These are phyloP conservation scores for Myriosclerotinia scirpicola DNA, from an alignment of 2,329 filamentous ascomycete genomes.

Conservation along the genomic window DNA sequence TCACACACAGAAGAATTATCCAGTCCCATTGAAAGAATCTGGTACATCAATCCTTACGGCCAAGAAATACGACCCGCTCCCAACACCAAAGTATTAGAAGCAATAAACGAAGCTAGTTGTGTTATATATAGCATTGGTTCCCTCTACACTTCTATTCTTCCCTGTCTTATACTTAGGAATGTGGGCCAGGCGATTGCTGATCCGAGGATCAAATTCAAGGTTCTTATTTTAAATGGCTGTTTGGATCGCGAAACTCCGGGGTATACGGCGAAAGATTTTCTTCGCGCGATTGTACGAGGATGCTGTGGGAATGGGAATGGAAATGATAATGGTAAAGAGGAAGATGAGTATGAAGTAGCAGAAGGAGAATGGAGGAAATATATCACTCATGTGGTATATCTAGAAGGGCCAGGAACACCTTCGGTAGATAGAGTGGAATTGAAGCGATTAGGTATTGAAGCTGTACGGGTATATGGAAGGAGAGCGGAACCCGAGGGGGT, in stretches of 20 bases:
- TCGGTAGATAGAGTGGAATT: slow-evolving; percentile 67
- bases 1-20: slow-evolving; percentile 71
- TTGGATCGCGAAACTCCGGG: slow-evolving; percentile 83
- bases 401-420: slow-evolving; percentile 71
- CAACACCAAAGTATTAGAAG: slow-evolving; percentile 76
- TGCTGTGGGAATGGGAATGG: slow-evolving; percentile 44
- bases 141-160: slow-evolving; percentile 85
- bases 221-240: slow-evolving; percentile 74
- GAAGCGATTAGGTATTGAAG: slow-evolving; percentile 68
- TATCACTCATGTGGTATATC: slow-evolving; percentile 80
- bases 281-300: slow-evolving; percentile 74
- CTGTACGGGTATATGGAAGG: slow-evolving; percentile 73
- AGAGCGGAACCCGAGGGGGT: slow-evolving; percentile 43
- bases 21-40: slow-evolving; percentile 75
- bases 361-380: slow-evolving; percentile 61
- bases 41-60: slow-evolving; percentile 99
- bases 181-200: slow-evolving; percentile 65
- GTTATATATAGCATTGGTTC: slow-evolving; percentile 94
- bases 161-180: slow-evolving; percentile 74
- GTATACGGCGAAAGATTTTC: slow-evolving; percentile 77
- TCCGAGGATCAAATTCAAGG: slow-evolving; percentile 54
- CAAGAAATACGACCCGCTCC: slow-evolving; percentile 86
- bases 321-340: slow-evolving; percentile 29
- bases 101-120: slow-evolving; percentile 62
- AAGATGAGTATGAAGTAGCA: not conserved